A percentile compares a stretch with the other conserved stretches of the same genome.
Conservation (phyloP, 306 rosid genomes). For the Pterocarpus santalinus region DNA sequence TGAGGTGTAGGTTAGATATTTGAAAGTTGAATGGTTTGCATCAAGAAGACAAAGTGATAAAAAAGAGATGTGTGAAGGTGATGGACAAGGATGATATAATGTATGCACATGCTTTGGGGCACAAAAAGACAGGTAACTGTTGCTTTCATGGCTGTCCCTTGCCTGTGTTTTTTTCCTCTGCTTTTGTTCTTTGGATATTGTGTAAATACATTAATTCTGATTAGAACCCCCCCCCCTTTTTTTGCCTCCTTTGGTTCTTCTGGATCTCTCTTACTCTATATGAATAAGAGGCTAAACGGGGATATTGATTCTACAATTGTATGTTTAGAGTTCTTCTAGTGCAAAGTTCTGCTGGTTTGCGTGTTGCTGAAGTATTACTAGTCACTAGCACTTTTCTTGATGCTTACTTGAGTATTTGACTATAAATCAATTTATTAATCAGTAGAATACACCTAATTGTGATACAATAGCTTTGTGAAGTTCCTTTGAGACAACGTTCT, state of each 20-base stretch:
- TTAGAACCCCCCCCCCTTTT: not conserved
- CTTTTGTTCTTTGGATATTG: slow-evolving; percentile 44
- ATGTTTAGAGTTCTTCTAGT: not conserved
- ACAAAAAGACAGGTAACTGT: slow-evolving; percentile 65
- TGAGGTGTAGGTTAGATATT: slow-evolving; percentile 13
- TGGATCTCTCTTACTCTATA: slow-evolving; percentile 7
- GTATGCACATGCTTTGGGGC: slow-evolving; percentile 66
- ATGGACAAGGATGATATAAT: slow-evolving; percentile 57
- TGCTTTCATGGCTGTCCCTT: slow-evolving; percentile 62
- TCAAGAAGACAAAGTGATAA: slow-evolving; percentile 43
- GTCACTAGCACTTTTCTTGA: not conserved
- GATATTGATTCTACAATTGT: slow-evolving; percentile 21
- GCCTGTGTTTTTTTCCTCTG: slow-evolving; percentile 41
- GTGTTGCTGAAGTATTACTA: not conserved
- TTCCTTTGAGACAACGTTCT: not conserved
- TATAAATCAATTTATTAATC: not conserved
- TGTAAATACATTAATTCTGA: slow-evolving; percentile 43
- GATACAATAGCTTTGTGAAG: slow-evolving; percentile 10
- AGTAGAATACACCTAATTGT: not conserved
- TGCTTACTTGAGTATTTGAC: slow-evolving; percentile 6
- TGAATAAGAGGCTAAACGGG: not conserved
- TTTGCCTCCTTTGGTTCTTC: not conserved
- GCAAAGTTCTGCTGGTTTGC: not conserved
- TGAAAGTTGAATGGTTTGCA: slow-evolving; percentile 47
- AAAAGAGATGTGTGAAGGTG: slow-evolving; percentile 44